Percentiles rank a stretch among this genome's conserved stretches.
phyloP scores from a whole-genome alignment of 805 yeast genomes.

The Maudiozyma barnettii region DNA sequence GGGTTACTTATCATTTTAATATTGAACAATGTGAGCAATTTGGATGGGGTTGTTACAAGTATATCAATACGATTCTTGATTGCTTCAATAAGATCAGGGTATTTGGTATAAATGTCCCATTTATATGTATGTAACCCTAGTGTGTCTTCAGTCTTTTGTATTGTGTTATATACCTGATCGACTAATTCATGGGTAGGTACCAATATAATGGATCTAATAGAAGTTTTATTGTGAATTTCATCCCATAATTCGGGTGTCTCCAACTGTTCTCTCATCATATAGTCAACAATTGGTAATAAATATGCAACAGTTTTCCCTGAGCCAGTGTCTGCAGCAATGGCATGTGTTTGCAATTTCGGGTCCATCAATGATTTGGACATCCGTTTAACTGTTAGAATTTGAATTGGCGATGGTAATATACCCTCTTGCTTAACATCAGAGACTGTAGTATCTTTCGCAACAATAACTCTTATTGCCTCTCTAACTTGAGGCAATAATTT shows the following conservation, averaged over 20 bases:
- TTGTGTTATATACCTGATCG: constrained; percentile 55
- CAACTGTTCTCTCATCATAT: constrained; percentile 49
- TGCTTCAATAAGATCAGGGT: constrained; percentile 40
- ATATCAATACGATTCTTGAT: constrained; percentile 58
- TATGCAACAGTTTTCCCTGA: constrained; percentile 95
- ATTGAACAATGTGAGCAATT: constrained; percentile 35
- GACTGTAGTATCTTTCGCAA: constrained; percentile 36
- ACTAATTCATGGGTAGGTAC: constrained; percentile 88
- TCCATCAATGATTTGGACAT: constrained; percentile 28
- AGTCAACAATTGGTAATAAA: constrained; percentile 63
- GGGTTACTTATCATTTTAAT: constrained; percentile 31
- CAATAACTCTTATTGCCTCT: constrained; percentile 45
- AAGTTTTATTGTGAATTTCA: constrained; percentile 28
- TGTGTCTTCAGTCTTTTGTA: constrained; percentile 23
- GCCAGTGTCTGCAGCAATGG: constrained; percentile 94
- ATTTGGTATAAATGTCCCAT: constrained; percentile 57
- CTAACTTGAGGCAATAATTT: constrained; percentile 61
- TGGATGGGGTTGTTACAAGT: constrained; percentile 78
- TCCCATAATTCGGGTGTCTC: constrained; percentile 32
- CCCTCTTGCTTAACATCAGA: not conserved
- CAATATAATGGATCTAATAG: constrained; percentile 62
- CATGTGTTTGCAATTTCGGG: constrained; percentile 46
- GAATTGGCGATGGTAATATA: constrained; percentile 67
- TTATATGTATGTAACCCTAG: constrained; percentile 41
- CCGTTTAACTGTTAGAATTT: constrained; percentile 54